These are phyloP conservation scores for Glarea lozoyensis DNA, from an alignment of 495 filamentous ascomycete species.

Conservation along the genomic window DNA sequence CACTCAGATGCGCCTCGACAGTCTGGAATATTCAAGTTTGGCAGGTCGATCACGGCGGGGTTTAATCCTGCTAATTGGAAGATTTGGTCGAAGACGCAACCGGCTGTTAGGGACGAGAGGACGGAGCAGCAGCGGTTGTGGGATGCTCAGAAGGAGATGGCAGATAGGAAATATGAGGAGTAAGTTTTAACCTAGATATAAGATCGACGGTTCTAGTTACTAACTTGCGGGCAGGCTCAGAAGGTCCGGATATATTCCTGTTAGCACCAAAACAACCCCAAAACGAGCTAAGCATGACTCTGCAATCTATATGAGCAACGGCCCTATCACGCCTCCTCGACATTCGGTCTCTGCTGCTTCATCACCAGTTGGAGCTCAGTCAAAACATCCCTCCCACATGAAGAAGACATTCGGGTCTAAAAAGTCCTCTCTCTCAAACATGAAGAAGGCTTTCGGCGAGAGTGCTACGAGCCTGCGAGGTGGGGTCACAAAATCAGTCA, in stretches of 20 bases:
- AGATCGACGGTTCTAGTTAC: no score
- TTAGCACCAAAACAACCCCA: no score
- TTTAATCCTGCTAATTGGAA: constrained; percentile 43
- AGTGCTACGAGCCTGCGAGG: not conserved
- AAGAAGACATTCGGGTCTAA: constrained; percentile 13
- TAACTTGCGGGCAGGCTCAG: no score
- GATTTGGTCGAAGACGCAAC: constrained; percentile 18
- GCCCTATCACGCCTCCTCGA: no score
- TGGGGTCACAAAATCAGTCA: constrained; percentile 22
- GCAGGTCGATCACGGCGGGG: constrained; percentile 45
- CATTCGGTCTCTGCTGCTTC: no score
- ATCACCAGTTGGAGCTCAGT: no score
- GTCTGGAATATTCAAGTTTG: constrained; percentile 50
- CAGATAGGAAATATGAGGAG: constrained; percentile 50
- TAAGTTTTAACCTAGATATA: no score
- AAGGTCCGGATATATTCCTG: no score
- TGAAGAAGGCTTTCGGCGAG: constrained; percentile 13
- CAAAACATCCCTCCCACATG: not conserved
- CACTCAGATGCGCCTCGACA: constrained; percentile 9
- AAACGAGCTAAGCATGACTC: constrained; percentile 18
- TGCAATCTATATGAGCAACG: no score
- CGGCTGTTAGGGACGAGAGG: constrained; percentile 24
- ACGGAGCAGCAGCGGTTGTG: constrained; percentile 21
- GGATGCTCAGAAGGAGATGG: constrained; percentile 34
- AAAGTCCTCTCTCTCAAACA: constrained; percentile 13